phyloP scores from a whole-genome alignment of 1,284 basidiomycete genomes.

The Trichosporon coremiiforme region DNA sequence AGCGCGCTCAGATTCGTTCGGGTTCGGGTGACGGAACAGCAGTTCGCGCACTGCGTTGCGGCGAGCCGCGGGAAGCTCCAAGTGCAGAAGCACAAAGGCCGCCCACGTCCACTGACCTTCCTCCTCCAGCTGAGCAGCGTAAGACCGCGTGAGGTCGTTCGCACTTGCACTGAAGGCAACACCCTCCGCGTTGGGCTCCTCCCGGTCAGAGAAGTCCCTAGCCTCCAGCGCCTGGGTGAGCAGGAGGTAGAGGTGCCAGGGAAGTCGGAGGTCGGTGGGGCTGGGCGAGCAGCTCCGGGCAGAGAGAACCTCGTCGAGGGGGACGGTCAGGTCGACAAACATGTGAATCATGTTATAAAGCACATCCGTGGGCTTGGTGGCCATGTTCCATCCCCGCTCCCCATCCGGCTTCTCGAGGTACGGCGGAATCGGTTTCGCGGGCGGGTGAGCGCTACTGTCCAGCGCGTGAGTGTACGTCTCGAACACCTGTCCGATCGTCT shows the following conservation, averaged over 20 bases:
- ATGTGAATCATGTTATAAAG: constrained; percentile 82
- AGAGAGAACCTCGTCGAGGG: constrained; percentile 60
- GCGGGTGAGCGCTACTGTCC: constrained; percentile 48
- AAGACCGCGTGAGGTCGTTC: constrained; percentile 77
- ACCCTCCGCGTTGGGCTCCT: constrained; percentile 63
- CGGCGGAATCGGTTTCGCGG: constrained; percentile 69
- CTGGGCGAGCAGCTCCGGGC: constrained; percentile 76
- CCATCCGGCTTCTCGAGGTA: constrained; percentile 60
- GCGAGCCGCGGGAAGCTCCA: constrained; percentile 75
- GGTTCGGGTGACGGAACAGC: constrained; percentile 70
- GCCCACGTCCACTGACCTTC: constrained; percentile 81
- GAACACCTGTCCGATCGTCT: constrained; percentile 71
- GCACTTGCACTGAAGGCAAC: constrained; percentile 70
- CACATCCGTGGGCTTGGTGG: constrained; percentile 63
- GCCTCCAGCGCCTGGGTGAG: constrained; percentile 77
- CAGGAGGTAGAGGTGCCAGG: constrained; percentile 92
- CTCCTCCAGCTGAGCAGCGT: constrained; percentile 83
- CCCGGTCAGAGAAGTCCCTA: constrained; percentile 82
- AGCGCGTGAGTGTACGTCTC: constrained; percentile 66
- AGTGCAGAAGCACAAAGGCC: constrained; percentile 83
- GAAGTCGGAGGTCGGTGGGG: constrained; percentile 75
- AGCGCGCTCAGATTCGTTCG: constrained; percentile 69
- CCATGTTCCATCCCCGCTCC: constrained; percentile 53
- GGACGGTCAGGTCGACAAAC: constrained; percentile 61
- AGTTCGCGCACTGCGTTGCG: constrained; percentile 78